Evolutionary conservation across 345 rosid genomes (phyloP).

Genomic region (Murraya koenigii): DNA sequence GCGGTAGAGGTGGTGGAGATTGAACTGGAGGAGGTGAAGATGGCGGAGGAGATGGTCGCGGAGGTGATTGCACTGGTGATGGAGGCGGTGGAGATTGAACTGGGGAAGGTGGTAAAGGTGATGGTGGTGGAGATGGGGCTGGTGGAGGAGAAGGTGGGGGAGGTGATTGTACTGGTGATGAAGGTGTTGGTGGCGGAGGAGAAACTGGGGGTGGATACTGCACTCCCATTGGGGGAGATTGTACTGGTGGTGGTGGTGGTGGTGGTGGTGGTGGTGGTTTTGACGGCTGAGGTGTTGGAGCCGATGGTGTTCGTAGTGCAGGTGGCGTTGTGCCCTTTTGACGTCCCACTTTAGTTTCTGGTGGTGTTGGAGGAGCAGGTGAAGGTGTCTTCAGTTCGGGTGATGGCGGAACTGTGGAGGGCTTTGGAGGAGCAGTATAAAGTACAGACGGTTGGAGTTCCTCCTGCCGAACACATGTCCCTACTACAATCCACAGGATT

Average conservation of each 20-base stretch:
- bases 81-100: no score
- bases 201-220: neutral
- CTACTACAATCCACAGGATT: constrained; percentile 72
- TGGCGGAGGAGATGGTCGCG: no score
- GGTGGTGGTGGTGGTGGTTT: neutral
- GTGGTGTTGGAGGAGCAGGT: neutral
- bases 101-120: neutral
- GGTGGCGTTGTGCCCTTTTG: no score
- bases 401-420: neutral
- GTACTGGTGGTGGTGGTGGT: neutral
- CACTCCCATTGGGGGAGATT: no score
- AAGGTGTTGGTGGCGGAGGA: neutral
- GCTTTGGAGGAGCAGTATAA: neutral
- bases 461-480: constrained; percentile 39
- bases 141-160: neutral
- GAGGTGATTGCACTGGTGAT: no score
- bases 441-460: neutral
- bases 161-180: neutral
- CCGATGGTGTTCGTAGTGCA: no score
- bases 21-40: no score
- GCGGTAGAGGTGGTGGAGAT: no score
- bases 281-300: no score
- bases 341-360: no score
- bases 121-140: neutral
- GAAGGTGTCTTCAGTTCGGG: neutral